These are phyloP conservation scores for Ophiocordyceps robertsii DNA, from an alignment of 2,329 filamentous ascomycete genomes.

Conservation along the genomic window DNA sequence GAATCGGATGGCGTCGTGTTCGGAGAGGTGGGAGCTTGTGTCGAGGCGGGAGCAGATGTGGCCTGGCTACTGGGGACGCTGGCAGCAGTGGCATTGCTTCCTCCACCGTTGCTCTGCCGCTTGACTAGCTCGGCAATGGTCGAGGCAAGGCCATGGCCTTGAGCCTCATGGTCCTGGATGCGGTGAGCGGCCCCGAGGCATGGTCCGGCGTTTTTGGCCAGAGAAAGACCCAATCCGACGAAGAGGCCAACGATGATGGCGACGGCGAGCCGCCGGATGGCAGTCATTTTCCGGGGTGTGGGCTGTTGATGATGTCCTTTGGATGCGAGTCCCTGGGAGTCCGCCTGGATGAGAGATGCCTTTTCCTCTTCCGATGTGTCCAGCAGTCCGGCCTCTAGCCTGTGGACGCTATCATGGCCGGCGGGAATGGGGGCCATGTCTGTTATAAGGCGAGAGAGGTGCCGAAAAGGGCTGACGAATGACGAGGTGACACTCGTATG, in stretches of 20 bases:
- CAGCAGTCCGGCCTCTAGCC: slow-evolving; percentile 11
- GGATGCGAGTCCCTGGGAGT: not conserved
- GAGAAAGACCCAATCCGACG: slow-evolving; percentile 11
- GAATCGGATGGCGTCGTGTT: not conserved
- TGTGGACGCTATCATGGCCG: slow-evolving; percentile 2
- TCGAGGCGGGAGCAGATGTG: not conserved
- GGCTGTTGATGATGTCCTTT: not conserved
- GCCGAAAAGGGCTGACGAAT: not conserved
- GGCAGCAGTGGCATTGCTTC: slow-evolving; percentile 11
- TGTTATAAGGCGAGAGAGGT: not conserved
- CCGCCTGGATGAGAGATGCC: slow-evolving; percentile 2
- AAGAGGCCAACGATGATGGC: slow-evolving; percentile 12
- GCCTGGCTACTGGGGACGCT: not conserved
- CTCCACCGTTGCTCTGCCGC: slow-evolving; percentile 32
- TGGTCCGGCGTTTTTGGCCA: slow-evolving; percentile 1
- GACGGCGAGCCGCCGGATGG: slow-evolving; percentile 5
- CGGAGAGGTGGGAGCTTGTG: not conserved
- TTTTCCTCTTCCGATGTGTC: slow-evolving; percentile 11
- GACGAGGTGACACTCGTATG: not conserved
- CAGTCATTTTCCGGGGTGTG: slow-evolving; percentile 5
- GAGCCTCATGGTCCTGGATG: slow-evolving; percentile 43
- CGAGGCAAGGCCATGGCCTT: slow-evolving; percentile 47
- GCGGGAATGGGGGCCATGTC: not conserved
- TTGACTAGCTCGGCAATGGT: slow-evolving; percentile 52
- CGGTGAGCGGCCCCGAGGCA: slow-evolving; percentile 32